These are phyloP conservation scores for Xerocomus potaroensis DNA, from an alignment of 768 basidiomycete species.

Conservation along the genomic window DNA sequence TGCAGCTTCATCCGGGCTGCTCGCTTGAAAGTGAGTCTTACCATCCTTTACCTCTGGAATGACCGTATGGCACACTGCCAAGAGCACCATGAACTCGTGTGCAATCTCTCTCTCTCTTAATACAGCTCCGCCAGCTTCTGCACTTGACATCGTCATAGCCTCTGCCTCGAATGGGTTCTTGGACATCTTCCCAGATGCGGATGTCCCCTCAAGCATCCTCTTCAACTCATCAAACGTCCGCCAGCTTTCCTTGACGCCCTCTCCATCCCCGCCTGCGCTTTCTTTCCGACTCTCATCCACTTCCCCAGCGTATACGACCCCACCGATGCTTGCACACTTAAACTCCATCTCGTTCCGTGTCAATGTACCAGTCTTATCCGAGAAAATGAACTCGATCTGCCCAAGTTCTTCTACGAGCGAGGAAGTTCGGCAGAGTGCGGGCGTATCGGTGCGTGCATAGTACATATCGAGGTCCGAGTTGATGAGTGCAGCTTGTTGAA, in stretches of 20 bases:
- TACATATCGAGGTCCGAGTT: conserved; percentile 99
- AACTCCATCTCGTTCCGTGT: conserved; percentile 99
- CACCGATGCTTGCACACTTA: conserved; percentile 82
- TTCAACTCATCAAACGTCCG: conserved; percentile 76
- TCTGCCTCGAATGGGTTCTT: conserved; percentile 54
- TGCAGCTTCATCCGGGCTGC: conserved; percentile 97
- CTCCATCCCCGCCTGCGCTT: conserved; percentile 40
- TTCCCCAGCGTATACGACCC: conserved; percentile 82
- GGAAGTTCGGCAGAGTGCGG: conserved; percentile 96
- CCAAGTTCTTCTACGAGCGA: conserved; percentile 98
- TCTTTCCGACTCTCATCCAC: conserved; percentile 85
- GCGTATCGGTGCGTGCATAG: conserved; percentile 90
- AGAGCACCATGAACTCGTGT: conserved; percentile 70
- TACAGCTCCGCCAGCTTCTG: not conserved
- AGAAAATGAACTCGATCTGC: conserved; percentile 96
- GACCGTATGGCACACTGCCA: conserved; percentile 97
- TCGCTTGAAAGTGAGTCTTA: conserved; percentile 93
- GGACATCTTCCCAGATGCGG: conserved; percentile 17
- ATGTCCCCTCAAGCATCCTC: conserved; percentile 42
- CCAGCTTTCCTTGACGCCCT: conserved; percentile 53
- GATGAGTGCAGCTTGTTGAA: conserved; percentile 95
- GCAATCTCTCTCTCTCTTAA: conserved; percentile 47
- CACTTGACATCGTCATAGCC: conserved; percentile 16
- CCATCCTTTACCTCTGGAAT: conserved; percentile 89
- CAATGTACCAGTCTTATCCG: conserved; percentile 92